Evolutionary conservation across 257 asterid genomes (phyloP).

Genomic region (Lycium barbarum): DNA sequence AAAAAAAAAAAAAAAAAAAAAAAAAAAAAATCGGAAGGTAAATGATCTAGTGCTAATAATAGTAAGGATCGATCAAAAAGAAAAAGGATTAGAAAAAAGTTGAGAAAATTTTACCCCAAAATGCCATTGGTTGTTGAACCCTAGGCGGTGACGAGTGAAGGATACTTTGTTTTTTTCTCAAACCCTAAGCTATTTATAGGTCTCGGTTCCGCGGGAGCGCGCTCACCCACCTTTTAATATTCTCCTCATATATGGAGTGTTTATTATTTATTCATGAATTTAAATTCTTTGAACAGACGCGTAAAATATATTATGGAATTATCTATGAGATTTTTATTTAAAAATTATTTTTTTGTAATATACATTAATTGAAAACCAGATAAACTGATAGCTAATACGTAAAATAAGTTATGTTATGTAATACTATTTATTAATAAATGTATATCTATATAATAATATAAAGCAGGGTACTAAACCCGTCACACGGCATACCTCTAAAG

Average conservation of each 20-base stretch:
- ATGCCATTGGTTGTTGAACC: conserved; percentile 54
- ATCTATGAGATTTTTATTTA: neutral
- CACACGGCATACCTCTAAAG: too few species aligned
- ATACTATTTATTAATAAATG: too few species aligned
- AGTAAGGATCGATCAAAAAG: neutral
- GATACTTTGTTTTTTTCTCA: conserved; percentile 21
- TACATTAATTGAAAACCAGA: too few species aligned
- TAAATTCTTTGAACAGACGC: too few species aligned
- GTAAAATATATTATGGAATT: neutral
- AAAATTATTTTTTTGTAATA: too few species aligned
- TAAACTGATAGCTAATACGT: too few species aligned
- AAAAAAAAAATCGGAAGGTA: neutral
- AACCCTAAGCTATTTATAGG: conserved; percentile 45
- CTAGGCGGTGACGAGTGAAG: conserved; percentile 27
- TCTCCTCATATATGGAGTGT: too few species aligned
- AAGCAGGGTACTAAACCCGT: too few species aligned
- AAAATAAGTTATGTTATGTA: too few species aligned
- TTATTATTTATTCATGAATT: too few species aligned
- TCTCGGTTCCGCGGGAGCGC: conserved; percentile 43
- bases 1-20: neutral
- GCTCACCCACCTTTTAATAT: neutral
- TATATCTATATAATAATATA: too few species aligned
- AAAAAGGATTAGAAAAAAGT: neutral
- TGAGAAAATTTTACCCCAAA: conserved; percentile 60
- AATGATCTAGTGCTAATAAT: neutral